Conservation (phyloP, 805 yeast genomes). For the Wickerhamiella sorbophila region DNA sequence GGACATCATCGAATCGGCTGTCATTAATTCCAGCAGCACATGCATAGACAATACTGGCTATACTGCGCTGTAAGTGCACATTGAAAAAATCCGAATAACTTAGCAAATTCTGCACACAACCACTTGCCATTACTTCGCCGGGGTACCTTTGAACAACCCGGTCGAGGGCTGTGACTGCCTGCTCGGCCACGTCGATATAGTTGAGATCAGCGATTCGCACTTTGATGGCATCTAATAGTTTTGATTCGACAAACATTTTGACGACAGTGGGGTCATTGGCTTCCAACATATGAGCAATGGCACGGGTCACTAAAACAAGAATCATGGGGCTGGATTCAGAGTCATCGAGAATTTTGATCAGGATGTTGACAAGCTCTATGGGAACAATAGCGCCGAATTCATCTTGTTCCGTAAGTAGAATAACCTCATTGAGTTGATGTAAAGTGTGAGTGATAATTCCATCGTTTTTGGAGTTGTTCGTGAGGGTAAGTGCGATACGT, state of each 20-base stretch:
- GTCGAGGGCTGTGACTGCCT: conserved; percentile 39
- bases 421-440: conserved; percentile 23
- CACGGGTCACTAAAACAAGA: conserved; percentile 72
- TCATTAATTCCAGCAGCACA: conserved; percentile 38
- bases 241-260: conserved; percentile 45
- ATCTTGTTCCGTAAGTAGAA: conserved; percentile 23
- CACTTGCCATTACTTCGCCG: conserved; percentile 31
- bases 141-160: conserved; percentile 25
- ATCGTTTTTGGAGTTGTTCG: conserved; percentile 4
- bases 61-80: conserved; percentile 74
- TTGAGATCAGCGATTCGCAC: conserved; percentile 56
- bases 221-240: conserved; percentile 52
- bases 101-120: conserved; percentile 51
- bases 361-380: conserved; percentile 35
- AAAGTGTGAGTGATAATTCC: conserved; percentile 20
- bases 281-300: conserved; percentile 68
- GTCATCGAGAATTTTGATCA: conserved; percentile 45
- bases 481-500: conserved; percentile 13
- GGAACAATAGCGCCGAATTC: conserved; percentile 37
- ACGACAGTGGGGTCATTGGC: conserved; percentile 47
- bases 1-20: too few relatives aligned
- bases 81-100: conserved; percentile 78
- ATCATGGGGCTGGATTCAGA: conserved; percentile 53
- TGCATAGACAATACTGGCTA: conserved; percentile 57
- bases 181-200: conserved; percentile 86